These are phyloP conservation scores for Russula earlei DNA, from an alignment of 768 basidiomycete genomes.

Conservation along the genomic window DNA sequence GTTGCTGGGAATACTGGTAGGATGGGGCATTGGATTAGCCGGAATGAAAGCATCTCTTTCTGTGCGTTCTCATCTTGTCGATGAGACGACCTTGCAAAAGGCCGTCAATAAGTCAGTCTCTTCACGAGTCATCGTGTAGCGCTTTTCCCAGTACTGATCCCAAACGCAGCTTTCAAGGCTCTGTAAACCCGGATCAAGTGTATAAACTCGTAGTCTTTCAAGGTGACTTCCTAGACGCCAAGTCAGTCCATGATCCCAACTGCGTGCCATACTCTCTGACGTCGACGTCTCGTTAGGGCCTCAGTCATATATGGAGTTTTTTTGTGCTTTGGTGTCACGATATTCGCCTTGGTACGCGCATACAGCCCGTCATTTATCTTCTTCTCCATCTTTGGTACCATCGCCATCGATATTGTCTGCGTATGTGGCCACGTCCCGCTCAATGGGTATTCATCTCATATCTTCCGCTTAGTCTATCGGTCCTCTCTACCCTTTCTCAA, in stretches of 20 bases:
- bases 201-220: conserved; percentile 35
- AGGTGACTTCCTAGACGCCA: conserved; percentile 41
- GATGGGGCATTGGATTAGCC: conserved; percentile 48
- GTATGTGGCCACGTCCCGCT: conserved; percentile 22
- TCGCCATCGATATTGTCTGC: conserved; percentile 36
- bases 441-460: background rate
- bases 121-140: background rate
- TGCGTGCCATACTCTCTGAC: background rate
- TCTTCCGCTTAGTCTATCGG: conserved; percentile 31
- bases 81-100: conserved; percentile 24
- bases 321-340: conserved; percentile 35
- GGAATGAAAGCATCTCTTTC: conserved; percentile 43
- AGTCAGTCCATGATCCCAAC: conserved; percentile 17
- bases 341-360: conserved; percentile 38
- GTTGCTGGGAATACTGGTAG: conserved; percentile 35
- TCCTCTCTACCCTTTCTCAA: conserved; percentile 38
- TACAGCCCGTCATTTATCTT: conserved; percentile 37
- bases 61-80: conserved; percentile 28
- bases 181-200: conserved; percentile 32
- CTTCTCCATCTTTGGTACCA: conserved; percentile 39
- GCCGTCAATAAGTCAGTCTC: conserved; percentile 15
- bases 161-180: conserved; percentile 25
- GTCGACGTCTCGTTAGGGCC: conserved; percentile 24
- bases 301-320: conserved; percentile 41
- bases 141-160: background rate